A percentile compares a stretch with the other conserved stretches of the same genome.
Evolutionary conservation across 768 basidiomycete genomes (phyloP).

Genomic region (Candolleomyces aberdarensis): DNA sequence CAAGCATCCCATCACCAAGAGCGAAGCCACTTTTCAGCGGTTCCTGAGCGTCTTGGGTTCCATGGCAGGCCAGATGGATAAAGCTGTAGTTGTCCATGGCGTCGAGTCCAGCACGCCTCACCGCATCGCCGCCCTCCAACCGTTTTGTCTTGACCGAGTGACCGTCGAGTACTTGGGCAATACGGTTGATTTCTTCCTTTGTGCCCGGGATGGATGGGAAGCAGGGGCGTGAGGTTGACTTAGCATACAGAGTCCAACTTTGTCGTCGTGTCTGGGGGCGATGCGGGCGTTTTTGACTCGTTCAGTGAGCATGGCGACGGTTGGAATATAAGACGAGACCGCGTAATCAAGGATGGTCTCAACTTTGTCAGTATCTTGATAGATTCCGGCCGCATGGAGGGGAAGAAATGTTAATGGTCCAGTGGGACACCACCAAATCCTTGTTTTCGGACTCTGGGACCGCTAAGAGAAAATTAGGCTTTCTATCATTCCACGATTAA

Average conservation of each 20-base stretch:
- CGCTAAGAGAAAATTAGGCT: not conserved
- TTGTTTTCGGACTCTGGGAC: not conserved
- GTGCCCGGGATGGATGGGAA: constrained; percentile 8
- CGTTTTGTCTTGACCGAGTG: constrained; percentile 16
- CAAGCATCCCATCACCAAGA: constrained; percentile 8
- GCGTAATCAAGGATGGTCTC: constrained; percentile 11
- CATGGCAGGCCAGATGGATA: constrained; percentile 17
- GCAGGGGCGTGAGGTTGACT: not conserved
- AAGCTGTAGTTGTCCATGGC: constrained; percentile 12
- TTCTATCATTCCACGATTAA: not conserved
- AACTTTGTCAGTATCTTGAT: constrained; percentile 6
- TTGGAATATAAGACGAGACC: constrained; percentile 20
- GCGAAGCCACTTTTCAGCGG: constrained; percentile 14
- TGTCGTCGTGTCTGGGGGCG: too few species aligned
- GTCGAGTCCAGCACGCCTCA: not conserved
- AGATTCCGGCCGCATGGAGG: constrained; percentile 35
- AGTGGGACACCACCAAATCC: constrained; percentile 23
- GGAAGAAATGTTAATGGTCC: constrained; percentile 31
- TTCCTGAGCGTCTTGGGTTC: constrained; percentile 3
- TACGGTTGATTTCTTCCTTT: constrained; percentile 2
- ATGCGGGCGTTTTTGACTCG: not conserved
- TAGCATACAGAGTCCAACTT: not conserved
- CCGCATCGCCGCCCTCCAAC: constrained; percentile 12
- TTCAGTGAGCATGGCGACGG: constrained; percentile 8
- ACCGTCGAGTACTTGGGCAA: not conserved